Evolutionary conservation across 805 yeast genomes (phyloP), one percentile per base, ranked within the genome.

Genomic region (Yamadazyma akitaensis): DNA sequence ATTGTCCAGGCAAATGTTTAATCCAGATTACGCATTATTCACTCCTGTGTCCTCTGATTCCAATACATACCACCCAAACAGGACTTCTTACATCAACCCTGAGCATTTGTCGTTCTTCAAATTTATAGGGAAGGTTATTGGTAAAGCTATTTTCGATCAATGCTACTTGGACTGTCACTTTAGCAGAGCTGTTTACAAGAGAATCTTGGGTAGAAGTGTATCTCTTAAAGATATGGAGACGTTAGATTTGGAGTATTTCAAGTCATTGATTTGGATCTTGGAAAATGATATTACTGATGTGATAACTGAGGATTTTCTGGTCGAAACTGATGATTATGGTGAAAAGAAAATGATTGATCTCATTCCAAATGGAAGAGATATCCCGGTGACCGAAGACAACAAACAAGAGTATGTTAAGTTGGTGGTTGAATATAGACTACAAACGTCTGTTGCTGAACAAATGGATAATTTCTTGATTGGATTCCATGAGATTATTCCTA

Each of bases 231-330:
- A 94, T 61, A 85, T 94, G 89, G 98, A 94, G 62, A 85, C 91
- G 0, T 73, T 94, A 50, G 99, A 94, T 63, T 73, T 88, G 47
- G 97, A 89, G 51, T 94, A 94, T 61, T 90, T 85, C 69, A 92
- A 91, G 64, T 88, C 97, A 1, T 69, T 94, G 58, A 77, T 84
- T 59, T 94, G 99, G 99, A 94, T 94, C 87, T 70, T 94, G 45
- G 96, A 92, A 57, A 94, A 94, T 67, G 97, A 94, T 65, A 92
- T 94, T 44, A 92, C 98, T 0, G 98, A 91, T 64, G 84, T 94
- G 33, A 88, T 94, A 47, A 90, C 89, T 18, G 99, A 94, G 63
- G 92, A 95, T 6, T 94, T 94, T 62, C 85, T 96, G 10, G 88
- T 94, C 18, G 97, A 90, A 55, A 80, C 94, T 1, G 96, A 90